These are phyloP conservation scores for Carex sylvatica DNA, from an alignment of 202 grass and related monocot species.

Conservation along the genomic window DNA sequence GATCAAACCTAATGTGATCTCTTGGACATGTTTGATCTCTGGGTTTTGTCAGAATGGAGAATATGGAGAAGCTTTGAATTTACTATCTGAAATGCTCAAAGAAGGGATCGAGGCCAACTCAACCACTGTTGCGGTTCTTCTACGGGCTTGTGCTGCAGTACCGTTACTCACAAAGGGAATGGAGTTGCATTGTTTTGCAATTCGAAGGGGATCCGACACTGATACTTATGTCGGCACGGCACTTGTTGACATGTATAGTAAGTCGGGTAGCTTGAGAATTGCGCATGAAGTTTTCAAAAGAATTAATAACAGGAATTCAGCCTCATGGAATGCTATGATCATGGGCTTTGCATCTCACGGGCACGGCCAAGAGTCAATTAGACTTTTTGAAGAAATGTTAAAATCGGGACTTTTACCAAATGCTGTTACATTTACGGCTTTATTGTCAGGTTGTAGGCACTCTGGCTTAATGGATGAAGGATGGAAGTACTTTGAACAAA, in stretches of 20 bases:
- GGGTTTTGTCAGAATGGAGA: constrained; percentile 61
- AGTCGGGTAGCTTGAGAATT: constrained; percentile 52
- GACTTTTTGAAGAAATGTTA: constrained; percentile 60
- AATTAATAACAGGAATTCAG: constrained; percentile 59
- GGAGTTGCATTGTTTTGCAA: constrained; percentile 59
- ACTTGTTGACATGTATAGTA: constrained; percentile 68
- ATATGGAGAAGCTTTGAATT: constrained; percentile 50
- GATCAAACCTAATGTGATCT: constrained; percentile 56
- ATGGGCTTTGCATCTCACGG: constrained; percentile 63
- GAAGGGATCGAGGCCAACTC: constrained; percentile 50
- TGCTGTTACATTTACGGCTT: constrained; percentile 70
- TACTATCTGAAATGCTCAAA: constrained; percentile 65
- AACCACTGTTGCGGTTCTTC: constrained; percentile 48
- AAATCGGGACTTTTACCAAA: constrained; percentile 51
- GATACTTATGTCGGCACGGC: constrained; percentile 57
- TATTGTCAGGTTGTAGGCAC: constrained; percentile 79
- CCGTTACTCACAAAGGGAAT: constrained; percentile 62
- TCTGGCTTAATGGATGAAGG: constrained; percentile 56
- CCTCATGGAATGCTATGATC: constrained; percentile 76
- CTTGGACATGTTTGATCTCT: constrained; percentile 70
- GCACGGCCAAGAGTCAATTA: constrained; percentile 39
- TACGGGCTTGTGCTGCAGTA: constrained; percentile 53
- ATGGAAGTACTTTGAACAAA: constrained; percentile 74
- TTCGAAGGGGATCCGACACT: constrained; percentile 38
- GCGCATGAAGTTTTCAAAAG: constrained; percentile 40